Conservation (phyloP, 2,329 filamentous ascomycete genomes). For the Coleophoma crateriformis region DNA sequence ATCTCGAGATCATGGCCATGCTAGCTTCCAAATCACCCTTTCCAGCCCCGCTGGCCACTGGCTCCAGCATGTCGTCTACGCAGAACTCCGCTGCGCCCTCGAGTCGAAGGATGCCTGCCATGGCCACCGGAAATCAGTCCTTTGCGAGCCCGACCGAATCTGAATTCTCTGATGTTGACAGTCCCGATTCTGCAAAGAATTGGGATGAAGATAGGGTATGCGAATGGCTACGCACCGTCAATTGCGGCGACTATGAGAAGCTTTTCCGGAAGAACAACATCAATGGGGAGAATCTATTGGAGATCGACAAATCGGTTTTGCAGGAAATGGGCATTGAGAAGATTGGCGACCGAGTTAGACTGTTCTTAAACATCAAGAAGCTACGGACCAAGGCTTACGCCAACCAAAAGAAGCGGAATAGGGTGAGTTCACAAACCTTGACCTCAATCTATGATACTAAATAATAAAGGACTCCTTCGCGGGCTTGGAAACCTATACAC, state of each 20-base stretch:
- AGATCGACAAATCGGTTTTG: slow-evolving; percentile 93
- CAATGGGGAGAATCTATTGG: slow-evolving; percentile 92
- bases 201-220: slow-evolving; percentile 92
- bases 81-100: slow-evolving; percentile 44
- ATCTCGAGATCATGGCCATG: slow-evolving; percentile 61
- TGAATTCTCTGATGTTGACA: slow-evolving; percentile 82
- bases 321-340: slow-evolving; percentile 99
- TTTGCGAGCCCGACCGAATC: slow-evolving; percentile 82
- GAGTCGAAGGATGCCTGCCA: slow-evolving; percentile 45
- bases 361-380: slow-evolving; percentile 82
- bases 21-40: slow-evolving; percentile 71
- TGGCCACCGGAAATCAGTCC: slow-evolving; percentile 44
- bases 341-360: slow-evolving; percentile 89
- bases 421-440: slow-evolving; percentile 50
- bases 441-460: slow-evolving; percentile 8
- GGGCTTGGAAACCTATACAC: slow-evolving; percentile 64
- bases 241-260: slow-evolving; percentile 89
- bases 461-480: slow-evolving; percentile 72
- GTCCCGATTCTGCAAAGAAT: slow-evolving; percentile 68
- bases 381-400: slow-evolving; percentile 70
- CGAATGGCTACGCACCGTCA: slow-evolving; percentile 85
- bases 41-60: slow-evolving; percentile 47
- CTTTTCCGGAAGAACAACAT: slow-evolving; percentile 91
- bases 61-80: slow-evolving; percentile 39
- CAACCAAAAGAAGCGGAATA: slow-evolving; percentile 76